These are phyloP conservation scores for Geotrichum carabidarum DNA, from an alignment of 1,139 yeast genomes.

Conservation along the genomic window DNA sequence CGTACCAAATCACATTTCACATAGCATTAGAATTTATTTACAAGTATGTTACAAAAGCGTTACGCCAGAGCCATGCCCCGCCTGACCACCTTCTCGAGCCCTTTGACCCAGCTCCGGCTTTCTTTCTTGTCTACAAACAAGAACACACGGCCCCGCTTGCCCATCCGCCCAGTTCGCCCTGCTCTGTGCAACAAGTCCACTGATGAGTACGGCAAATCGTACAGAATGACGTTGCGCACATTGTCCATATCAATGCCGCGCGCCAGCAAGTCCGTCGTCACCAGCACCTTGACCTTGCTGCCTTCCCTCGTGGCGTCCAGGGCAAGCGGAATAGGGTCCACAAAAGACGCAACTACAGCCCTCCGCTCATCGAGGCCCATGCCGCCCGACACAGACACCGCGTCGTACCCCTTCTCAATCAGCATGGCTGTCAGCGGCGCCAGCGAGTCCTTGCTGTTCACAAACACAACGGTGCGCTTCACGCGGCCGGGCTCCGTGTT, in stretches of 20 bases:
- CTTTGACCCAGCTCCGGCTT: constrained; percentile 73
- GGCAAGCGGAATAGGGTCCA: constrained; percentile 49
- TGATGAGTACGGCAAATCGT: constrained; percentile 80
- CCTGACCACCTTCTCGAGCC: constrained; percentile 66
- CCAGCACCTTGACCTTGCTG: constrained; percentile 50
- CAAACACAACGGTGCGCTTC: constrained; percentile 82
- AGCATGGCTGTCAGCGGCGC: constrained; percentile 53
- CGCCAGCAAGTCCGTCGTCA: constrained; percentile 87
- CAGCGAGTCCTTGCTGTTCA: constrained; percentile 68
- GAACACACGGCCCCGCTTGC: constrained; percentile 81
- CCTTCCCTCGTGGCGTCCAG: constrained; percentile 28
- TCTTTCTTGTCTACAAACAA: constrained; percentile 65
- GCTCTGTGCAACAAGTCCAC: constrained; percentile 86
- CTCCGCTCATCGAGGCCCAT: constrained; percentile 56
- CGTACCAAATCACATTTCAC: no score
- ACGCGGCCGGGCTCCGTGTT: constrained; percentile 72
- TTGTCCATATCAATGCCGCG: constrained; percentile 85
- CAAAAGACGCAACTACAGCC: constrained; percentile 54
- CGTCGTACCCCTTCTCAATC: constrained; percentile 54
- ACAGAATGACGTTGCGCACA: constrained; percentile 72
- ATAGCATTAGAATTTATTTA: not conserved
- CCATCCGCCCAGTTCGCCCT: constrained; percentile 93
- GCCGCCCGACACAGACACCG: constrained; percentile 61
- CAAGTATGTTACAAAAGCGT: not conserved
- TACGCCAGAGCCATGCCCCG: constrained; percentile 33